A percentile compares a stretch with the other conserved stretches of the same genome.
Evolutionary conservation across 2,329 filamentous ascomycete genomes (phyloP).

Genomic region (Achaetomium macrosporum): DNA sequence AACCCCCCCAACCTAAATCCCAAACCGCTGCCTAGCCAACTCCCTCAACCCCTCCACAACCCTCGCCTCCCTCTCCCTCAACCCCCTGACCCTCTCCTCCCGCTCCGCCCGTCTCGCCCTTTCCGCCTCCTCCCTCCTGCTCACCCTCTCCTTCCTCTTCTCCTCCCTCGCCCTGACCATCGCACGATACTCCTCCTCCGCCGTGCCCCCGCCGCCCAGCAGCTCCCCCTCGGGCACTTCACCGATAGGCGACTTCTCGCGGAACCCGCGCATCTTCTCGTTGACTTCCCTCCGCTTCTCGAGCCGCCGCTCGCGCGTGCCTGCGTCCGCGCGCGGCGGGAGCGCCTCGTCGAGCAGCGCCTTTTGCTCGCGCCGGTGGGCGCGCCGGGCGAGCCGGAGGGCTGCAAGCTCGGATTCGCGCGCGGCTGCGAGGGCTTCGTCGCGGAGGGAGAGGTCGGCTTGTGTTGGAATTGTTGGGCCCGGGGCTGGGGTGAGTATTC

Average conservation of each 20-base stretch:
- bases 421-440: constrained; percentile 37
- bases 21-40: constrained; percentile 75
- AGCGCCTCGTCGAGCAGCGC: constrained; percentile 69
- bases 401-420: constrained; percentile 46
- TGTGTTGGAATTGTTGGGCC: constrained; percentile 63
- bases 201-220: constrained; percentile 63
- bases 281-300: constrained; percentile 76
- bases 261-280: constrained; percentile 67
- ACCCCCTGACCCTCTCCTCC: constrained; percentile 65
- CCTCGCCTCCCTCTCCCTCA: constrained; percentile 71
- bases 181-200: constrained; percentile 64
- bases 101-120: constrained; percentile 71
- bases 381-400: constrained; percentile 55
- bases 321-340: constrained; percentile 73
- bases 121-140: constrained; percentile 73
- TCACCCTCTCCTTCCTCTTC: constrained; percentile 78
- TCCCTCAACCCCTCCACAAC: constrained; percentile 77
- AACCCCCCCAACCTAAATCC: constrained; percentile 27
- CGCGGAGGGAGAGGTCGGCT: constrained; percentile 54
- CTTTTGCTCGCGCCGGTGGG: constrained; percentile 61
- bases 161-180: constrained; percentile 59
- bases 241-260: constrained; percentile 55
- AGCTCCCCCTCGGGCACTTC: constrained; percentile 69
- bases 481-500: constrained; percentile 4
- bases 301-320: constrained; percentile 73